Evolutionary conservation across 1,139 yeast genomes (phyloP).

Genomic region (Hyphopichia wangnamkhiaoensis): DNA sequence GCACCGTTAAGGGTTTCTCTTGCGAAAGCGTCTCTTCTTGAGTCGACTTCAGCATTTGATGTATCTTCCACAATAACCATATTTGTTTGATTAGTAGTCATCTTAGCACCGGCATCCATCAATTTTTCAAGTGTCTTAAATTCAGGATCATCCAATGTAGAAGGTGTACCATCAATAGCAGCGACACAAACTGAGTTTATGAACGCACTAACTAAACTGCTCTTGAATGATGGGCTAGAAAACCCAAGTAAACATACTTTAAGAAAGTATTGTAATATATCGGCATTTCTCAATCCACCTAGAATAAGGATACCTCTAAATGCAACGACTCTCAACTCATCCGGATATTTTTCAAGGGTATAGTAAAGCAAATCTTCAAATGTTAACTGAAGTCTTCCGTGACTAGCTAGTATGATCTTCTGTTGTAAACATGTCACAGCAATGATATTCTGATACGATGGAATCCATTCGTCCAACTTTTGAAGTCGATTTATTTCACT

Average conservation of each 20-base stretch:
- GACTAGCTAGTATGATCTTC: slow-evolving; percentile 60
- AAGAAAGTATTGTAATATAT: slow-evolving; percentile 63
- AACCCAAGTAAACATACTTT: slow-evolving; percentile 58
- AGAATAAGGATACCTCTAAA: slow-evolving; percentile 67
- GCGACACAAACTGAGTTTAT: slow-evolving; percentile 59
- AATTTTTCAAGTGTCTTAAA: slow-evolving; percentile 40
- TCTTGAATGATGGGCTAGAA: slow-evolving; percentile 49
- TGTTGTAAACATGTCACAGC: slow-evolving; percentile 59
- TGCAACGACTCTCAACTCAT: slow-evolving; percentile 65
- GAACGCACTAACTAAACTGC: slow-evolving; percentile 50
- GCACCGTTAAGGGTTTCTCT: slow-evolving; percentile 60
- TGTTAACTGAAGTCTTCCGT: slow-evolving; percentile 54
- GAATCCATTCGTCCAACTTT: slow-evolving; percentile 85
- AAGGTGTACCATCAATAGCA: slow-evolving; percentile 65
- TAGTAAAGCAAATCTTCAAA: slow-evolving; percentile 52
- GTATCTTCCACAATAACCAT: slow-evolving; percentile 56
- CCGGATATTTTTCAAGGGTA: slow-evolving; percentile 50
- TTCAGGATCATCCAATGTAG: slow-evolving; percentile 59
- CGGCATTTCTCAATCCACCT: slow-evolving; percentile 74
- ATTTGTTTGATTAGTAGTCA: slow-evolving; percentile 21
- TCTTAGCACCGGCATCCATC: slow-evolving; percentile 16
- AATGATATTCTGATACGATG: slow-evolving; percentile 65
- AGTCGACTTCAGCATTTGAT: slow-evolving; percentile 39
- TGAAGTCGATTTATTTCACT: slow-evolving; percentile 67
- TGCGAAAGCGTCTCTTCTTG: slow-evolving; percentile 46